These are phyloP conservation scores for Candida taoyuanica DNA, from an alignment of 805 yeast species.

Conservation along the genomic window DNA sequence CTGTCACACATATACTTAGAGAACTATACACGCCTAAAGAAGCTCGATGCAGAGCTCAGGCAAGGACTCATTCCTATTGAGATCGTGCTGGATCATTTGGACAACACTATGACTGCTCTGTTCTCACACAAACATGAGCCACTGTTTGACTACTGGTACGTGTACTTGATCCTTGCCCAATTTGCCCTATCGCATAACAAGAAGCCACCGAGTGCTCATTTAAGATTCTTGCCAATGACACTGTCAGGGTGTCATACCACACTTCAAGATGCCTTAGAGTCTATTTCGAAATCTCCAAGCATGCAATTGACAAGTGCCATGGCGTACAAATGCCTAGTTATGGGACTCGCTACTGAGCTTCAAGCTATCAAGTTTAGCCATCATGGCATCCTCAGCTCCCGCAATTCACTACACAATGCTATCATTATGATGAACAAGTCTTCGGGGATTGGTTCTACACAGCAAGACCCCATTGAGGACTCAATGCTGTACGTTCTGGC, in stretches of 20 bases:
- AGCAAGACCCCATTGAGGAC: too few relatives aligned
- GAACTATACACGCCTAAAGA: constrained; percentile 24
- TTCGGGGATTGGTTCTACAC: too few relatives aligned
- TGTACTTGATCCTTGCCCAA: constrained; percentile 42
- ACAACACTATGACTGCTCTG: constrained; percentile 34
- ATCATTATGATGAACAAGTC: constrained; percentile 48
- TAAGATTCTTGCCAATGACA: constrained; percentile 16
- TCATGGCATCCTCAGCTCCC: constrained; percentile 26
- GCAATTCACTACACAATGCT: constrained; percentile 45
- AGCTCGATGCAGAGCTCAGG: constrained; percentile 15
- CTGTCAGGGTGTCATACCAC: constrained; percentile 4
- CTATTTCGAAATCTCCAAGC: constrained; percentile 12
- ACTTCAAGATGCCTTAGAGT: constrained; percentile 8
- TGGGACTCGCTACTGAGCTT: constrained; percentile 24
- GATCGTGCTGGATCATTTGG: constrained; percentile 44
- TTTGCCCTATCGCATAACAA: constrained; percentile 37
- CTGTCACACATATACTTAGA: constrained; percentile 40
- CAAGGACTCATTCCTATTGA: constrained; percentile 36
- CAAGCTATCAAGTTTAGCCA: constrained; percentile 21
- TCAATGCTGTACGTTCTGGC: too few relatives aligned
- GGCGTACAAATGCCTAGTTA: constrained; percentile 11
- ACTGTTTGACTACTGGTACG: constrained; percentile 39
- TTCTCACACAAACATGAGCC: constrained; percentile 18
- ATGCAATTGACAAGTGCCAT: constrained; percentile 1
- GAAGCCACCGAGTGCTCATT: constrained; percentile 37